Evolutionary conservation across 345 rosid species (phyloP).

Genomic region (Carallia pectinifolia): DNA sequence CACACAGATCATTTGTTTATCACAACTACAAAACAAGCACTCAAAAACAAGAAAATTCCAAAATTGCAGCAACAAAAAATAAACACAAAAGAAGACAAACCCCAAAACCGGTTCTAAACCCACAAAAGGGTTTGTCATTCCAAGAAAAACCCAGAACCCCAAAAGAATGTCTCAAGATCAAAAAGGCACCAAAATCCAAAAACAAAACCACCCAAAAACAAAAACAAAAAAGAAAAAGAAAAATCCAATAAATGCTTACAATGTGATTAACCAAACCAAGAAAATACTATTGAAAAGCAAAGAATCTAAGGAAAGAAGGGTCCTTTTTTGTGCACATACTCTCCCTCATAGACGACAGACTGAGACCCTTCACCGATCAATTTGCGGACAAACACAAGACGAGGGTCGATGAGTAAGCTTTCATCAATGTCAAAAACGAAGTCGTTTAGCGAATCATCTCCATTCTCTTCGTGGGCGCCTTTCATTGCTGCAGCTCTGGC

Average conservation of each 20-base stretch:
- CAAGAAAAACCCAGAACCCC: conserved; percentile 3
- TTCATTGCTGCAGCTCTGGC: conserved; percentile 7
- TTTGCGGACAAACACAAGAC: conserved; percentile 21
- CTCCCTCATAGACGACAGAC: conserved; percentile 49
- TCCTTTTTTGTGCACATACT: conserved; percentile 31
- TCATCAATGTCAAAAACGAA: conserved; percentile 39
- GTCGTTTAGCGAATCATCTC: conserved; percentile 7
- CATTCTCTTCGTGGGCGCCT: conserved; percentile 19
- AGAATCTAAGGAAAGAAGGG: background rate
- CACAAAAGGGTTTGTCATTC: conserved; percentile 2
- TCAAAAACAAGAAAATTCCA: background rate
- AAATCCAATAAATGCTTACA: conserved; percentile 18
- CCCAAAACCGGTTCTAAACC: background rate
- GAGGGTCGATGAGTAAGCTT: conserved; percentile 42
- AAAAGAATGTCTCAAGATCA: background rate
- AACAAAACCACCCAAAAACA: background rate
- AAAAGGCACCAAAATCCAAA: background rate
- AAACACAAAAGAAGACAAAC: background rate
- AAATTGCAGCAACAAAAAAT: background rate
- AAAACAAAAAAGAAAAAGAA: background rate
- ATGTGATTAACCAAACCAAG: conserved; percentile 11
- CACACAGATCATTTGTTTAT: background rate
- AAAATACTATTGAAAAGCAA: background rate
- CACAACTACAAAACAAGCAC: background rate
- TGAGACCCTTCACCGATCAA: conserved; percentile 54